These are phyloP conservation scores for Fusarium sp. DNA, from an alignment of 2,329 filamentous ascomycete species.

Conservation along the genomic window DNA sequence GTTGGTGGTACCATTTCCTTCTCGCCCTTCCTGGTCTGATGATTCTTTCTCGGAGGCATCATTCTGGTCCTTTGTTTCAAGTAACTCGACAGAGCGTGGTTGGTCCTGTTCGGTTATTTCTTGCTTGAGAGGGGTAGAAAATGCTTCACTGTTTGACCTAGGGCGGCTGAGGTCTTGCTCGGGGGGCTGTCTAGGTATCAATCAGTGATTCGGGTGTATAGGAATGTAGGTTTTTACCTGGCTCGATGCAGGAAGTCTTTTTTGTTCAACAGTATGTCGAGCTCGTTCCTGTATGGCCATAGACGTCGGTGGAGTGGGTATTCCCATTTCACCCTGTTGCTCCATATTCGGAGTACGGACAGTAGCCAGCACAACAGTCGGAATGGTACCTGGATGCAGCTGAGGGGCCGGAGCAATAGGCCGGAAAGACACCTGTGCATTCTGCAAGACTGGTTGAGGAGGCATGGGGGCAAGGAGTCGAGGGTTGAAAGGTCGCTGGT, in stretches of 20 bases:
- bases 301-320: not conserved
- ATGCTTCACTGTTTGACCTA: slow-evolving; percentile 10
- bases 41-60: not conserved
- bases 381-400: not conserved
- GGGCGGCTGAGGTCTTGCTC: not conserved
- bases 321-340: not conserved
- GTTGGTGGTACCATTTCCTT: slow-evolving; percentile 3
- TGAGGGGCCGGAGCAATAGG: slow-evolving; percentile 25
- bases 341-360: not conserved
- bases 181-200: slow-evolving; percentile 1
- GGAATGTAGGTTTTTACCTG: not conserved
- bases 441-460: slow-evolving; percentile 22
- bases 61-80: not conserved
- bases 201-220: not conserved
- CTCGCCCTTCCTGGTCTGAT: slow-evolving; percentile 3
- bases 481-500: slow-evolving; percentile 49
- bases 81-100: slow-evolving; percentile 10
- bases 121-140: not conserved
- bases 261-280: not conserved
- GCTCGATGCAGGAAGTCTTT: not conserved
- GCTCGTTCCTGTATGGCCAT: not conserved
- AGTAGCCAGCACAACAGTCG: not conserved
- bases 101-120: not conserved
- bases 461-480: slow-evolving; percentile 49
- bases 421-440: slow-evolving; percentile 2